Evolutionary conservation across 1,284 basidiomycete genomes (phyloP).

Genomic region (Anthracocystis setariae): DNA sequence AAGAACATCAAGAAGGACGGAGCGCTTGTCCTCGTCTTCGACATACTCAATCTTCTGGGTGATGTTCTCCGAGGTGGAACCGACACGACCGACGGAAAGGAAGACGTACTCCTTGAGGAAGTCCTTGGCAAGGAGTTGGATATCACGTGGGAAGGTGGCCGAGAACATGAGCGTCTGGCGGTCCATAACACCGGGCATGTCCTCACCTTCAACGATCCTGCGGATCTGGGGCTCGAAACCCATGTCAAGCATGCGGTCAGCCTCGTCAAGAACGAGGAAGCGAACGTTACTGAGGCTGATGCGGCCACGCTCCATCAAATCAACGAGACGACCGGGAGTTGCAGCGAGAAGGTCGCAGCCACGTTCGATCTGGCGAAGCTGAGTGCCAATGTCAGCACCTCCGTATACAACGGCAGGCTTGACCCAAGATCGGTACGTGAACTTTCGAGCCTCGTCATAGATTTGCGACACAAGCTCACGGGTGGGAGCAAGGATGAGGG

Average conservation of each 20-base stretch:
- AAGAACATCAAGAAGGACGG: constrained; percentile 92
- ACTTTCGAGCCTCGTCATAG: constrained; percentile 98
- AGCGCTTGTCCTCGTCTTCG: constrained; percentile 96
- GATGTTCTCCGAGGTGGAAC: constrained; percentile 98
- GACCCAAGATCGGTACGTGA: constrained; percentile 99
- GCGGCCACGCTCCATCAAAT: constrained; percentile 95
- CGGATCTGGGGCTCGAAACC: constrained; percentile 99
- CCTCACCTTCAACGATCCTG: constrained; percentile 95
- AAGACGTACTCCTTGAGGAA: constrained; percentile 89
- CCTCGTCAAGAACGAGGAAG: constrained; percentile 98
- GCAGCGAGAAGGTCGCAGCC: constrained; percentile 97
- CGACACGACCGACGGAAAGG: constrained; percentile 97
- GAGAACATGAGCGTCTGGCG: constrained; percentile 99
- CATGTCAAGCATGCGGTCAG: constrained; percentile 99
- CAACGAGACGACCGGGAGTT: constrained; percentile 97
- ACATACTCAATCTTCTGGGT: constrained; percentile 98
- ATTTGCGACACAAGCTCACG: constrained; percentile 99
- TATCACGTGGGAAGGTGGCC: constrained; percentile 98
- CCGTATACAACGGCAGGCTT: constrained; percentile 98
- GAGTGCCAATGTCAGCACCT: constrained; percentile 95
- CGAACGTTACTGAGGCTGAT: constrained; percentile 96
- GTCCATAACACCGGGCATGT: constrained; percentile 92
- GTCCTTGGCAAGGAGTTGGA: constrained; percentile 94
- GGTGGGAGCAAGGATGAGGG: constrained; percentile 94
- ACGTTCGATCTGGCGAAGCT: constrained; percentile 92